phyloP scores from a whole-genome alignment of 345 rosid genomes.

The Brassica juncea region DNA sequence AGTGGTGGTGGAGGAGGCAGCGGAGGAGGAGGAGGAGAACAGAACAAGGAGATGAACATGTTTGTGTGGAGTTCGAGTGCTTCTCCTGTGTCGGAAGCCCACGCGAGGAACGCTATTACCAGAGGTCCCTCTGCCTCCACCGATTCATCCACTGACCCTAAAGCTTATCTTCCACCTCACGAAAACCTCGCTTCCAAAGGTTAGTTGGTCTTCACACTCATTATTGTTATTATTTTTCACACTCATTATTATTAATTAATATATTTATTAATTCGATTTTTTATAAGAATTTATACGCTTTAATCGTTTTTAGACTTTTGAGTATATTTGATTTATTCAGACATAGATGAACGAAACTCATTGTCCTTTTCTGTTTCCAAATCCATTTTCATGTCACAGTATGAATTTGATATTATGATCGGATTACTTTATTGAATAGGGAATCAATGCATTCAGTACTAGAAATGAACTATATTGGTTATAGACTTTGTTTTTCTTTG shows the following conservation, averaged over 20 bases:
- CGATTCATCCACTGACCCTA: constrained; percentile 44
- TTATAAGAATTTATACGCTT: not conserved
- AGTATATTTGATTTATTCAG: not conserved
- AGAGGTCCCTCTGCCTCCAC: constrained; percentile 53
- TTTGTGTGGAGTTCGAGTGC: constrained; percentile 86
- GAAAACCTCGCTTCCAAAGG: constrained; percentile 61
- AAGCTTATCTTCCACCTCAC: constrained; percentile 36
- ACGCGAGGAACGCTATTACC: constrained; percentile 54
- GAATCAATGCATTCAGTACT: not conserved
- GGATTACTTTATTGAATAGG: not conserved
- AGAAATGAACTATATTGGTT: not conserved
- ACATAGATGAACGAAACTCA: not conserved
- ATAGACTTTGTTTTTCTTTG: not conserved
- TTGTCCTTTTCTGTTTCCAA: not conserved
- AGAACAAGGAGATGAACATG: constrained; percentile 70
- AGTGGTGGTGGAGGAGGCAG: constrained; percentile 34
- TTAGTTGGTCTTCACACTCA: not conserved
- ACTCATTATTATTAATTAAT: not conserved
- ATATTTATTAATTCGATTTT: not conserved
- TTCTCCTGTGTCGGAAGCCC: constrained; percentile 75
- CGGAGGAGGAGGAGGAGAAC: constrained; percentile 17
- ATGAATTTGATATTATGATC: not conserved
- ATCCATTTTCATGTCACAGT: not conserved
- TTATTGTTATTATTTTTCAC: not conserved
- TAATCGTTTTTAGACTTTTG: not conserved